Evolutionary conservation across 805 yeast species (phyloP), one percentile per base, ranked within the genome.

Genomic region (Tetrapisispora fleetii): DNA sequence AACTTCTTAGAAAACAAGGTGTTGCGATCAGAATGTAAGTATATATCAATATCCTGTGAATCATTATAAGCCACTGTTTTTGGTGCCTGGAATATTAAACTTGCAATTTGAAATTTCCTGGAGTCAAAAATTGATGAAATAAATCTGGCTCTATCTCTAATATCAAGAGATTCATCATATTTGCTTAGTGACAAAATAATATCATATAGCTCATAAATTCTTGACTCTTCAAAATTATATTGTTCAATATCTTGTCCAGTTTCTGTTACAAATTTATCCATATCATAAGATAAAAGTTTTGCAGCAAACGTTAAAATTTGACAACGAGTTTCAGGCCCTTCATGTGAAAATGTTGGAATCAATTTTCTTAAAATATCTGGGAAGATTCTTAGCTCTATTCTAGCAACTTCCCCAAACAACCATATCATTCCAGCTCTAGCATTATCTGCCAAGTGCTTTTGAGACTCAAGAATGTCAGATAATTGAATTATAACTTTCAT

Each of bases 401-500:
- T 64, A 0, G 82, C 73, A 60, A 81, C 83, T 59, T 93, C 97
- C 4, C 98, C 96, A 46, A 91, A 76, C 10, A 91, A 72, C 98
- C 98, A 93, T 7, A 91, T 74, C 11, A 90, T 81, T 43, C 91
- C 84, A 1, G 95, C 88, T 54, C 81, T 78, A 0, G 98, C 95
- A 17, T 68, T 65, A 39, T 69, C 68, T 3, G 63, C 60, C 21
- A 72, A 50, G 9, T 58, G 47, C 3, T 45, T 49, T 32, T 54
- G 46, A 5, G 53, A 53, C 13, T 58, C 58, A 9, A 73, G 50
- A 2, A 72, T 53, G 14, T 55, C 54, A 1, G 76, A 68, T 17
- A 87, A 67, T 47, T 75, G 74, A 30, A 78, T 71, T 14, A 84
- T 74, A 1, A 83, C 76, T 32, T 73, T 72, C 32, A 78, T 64